Percentiles rank a stretch among this genome's conserved stretches.
phyloP scores from a whole-genome alignment of 2,329 filamentous ascomycete species.

The Penicillium sp. region DNA sequence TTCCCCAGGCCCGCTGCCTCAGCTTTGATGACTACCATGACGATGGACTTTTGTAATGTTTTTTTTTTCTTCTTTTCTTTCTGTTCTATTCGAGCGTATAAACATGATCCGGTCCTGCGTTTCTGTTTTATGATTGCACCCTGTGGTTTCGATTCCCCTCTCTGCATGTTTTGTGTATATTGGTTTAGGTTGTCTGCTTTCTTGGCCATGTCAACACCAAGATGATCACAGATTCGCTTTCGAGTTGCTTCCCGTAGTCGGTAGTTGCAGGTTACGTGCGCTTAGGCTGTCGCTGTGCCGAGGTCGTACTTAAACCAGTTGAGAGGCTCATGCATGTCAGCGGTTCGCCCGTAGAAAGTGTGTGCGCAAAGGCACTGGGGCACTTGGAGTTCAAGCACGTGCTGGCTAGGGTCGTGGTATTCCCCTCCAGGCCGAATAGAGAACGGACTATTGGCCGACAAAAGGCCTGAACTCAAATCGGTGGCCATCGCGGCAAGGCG shows the following conservation, averaged over 20 bases:
- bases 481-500: not conserved
- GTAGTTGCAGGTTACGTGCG: not conserved
- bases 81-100: slow-evolving; percentile 19
- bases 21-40: slow-evolving; percentile 23
- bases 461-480: not conserved
- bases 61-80: slow-evolving; percentile 11
- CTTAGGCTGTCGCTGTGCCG: not conserved
- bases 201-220: slow-evolving; percentile 13
- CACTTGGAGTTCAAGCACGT: not conserved
- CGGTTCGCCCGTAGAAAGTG: not conserved
- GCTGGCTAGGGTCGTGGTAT: not conserved
- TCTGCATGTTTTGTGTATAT: slow-evolving; percentile 31
- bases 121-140: slow-evolving; percentile 20
- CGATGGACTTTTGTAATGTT: slow-evolving; percentile 20
- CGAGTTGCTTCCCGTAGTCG: not conserved
- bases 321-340: not conserved
- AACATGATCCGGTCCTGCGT: slow-evolving; percentile 21
- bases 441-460: not conserved
- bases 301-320: not conserved
- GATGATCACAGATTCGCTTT: slow-evolving; percentile 17
- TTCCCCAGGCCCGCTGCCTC: slow-evolving; percentile 7
- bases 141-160: slow-evolving; percentile 35
- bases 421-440: not conserved
- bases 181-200: slow-evolving; percentile 18
- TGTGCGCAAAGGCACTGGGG: not conserved